Evolutionary conservation across 495 filamentous ascomycete genomes (phyloP).

Genomic region (Darksidea phi): DNA sequence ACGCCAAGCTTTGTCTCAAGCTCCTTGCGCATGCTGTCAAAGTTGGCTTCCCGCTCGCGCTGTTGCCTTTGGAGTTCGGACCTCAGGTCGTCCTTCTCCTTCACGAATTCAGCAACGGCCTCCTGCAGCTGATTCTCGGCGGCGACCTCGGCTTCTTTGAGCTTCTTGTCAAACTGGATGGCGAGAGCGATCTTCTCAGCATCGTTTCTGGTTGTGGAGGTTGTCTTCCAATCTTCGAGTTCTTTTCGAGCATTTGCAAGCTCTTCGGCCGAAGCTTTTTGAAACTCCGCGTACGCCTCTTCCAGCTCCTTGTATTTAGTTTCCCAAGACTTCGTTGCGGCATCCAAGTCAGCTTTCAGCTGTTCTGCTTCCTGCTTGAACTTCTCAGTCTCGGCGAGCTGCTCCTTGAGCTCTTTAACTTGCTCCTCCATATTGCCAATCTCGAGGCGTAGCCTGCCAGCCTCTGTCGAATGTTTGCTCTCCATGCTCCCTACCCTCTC

Average conservation of each 20-base stretch:
- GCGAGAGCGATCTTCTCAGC: slow-evolving; percentile 33
- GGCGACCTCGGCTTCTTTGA: slow-evolving; percentile 27
- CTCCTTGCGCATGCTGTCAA: slow-evolving; percentile 31
- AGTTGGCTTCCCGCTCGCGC: slow-evolving; percentile 28
- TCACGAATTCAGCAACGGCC: slow-evolving; percentile 21
- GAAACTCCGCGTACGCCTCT: slow-evolving; percentile 11
- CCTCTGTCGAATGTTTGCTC: slow-evolving; percentile 34
- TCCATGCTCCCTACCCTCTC: slow-evolving; percentile 29
- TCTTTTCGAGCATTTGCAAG: slow-evolving; percentile 23
- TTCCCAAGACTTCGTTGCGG: slow-evolving; percentile 19
- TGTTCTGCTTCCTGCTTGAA: slow-evolving; percentile 28
- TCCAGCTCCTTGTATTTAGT: slow-evolving; percentile 20
- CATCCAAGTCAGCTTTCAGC: slow-evolving; percentile 12
- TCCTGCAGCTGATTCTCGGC: slow-evolving; percentile 26
- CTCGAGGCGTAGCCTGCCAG: slow-evolving; percentile 34
- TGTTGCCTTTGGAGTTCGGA: slow-evolving; percentile 31
- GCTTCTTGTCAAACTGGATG: slow-evolving; percentile 32
- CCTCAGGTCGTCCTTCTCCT: slow-evolving; percentile 31
- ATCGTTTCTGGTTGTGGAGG: slow-evolving; percentile 20
- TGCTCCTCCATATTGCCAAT: slow-evolving; percentile 43
- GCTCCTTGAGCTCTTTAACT: slow-evolving; percentile 32
- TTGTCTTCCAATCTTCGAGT: slow-evolving; percentile 34
- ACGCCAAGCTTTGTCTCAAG: slow-evolving; percentile 29
- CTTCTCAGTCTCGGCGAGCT: slow-evolving; percentile 23
- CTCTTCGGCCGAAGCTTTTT: slow-evolving; percentile 26